Evolutionary conservation across 257 asterid species (phyloP).

Genomic region (Coffea eugenioides): DNA sequence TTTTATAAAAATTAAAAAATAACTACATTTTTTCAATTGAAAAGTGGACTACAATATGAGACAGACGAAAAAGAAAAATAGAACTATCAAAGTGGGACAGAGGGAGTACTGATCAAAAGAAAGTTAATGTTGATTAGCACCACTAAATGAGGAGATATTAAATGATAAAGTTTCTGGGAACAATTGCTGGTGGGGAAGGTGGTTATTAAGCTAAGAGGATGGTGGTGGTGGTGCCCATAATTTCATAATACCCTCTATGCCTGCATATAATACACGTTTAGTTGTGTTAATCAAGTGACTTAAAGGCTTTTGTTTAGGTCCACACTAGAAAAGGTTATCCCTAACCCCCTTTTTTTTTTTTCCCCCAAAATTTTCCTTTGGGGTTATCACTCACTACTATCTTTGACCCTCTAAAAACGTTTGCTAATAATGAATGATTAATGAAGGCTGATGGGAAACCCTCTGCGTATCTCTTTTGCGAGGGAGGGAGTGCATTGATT

Average conservation of each 20-base stretch:
- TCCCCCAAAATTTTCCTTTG: background rate
- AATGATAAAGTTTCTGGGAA: constrained; percentile 3
- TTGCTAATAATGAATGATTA: background rate
- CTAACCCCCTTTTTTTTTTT: background rate
- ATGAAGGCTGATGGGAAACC: background rate
- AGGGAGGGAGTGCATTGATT: too few species aligned
- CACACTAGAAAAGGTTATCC: background rate
- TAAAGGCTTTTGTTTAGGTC: background rate
- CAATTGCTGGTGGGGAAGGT: constrained; percentile 8
- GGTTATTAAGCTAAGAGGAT: constrained; percentile 16
- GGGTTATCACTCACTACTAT: constrained; percentile 9
- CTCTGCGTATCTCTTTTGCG: background rate
- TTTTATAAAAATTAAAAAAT: too few species aligned
- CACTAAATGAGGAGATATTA: background rate
- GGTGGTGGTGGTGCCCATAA: constrained; percentile 25
- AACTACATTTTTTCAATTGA: too few species aligned
- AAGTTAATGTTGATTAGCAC: constrained; percentile 11
- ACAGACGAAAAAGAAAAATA: too few species aligned
- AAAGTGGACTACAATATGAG: too few species aligned
- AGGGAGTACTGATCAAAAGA: background rate
- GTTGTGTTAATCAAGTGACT: constrained; percentile 4
- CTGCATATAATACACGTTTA: background rate
- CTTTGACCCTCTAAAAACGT: constrained; percentile 5
- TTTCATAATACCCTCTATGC: background rate
- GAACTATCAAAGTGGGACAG: too few species aligned